phyloP scores from a whole-genome alignment of 73 alveolate species.

The Tetrahymena borealis region DNA sequence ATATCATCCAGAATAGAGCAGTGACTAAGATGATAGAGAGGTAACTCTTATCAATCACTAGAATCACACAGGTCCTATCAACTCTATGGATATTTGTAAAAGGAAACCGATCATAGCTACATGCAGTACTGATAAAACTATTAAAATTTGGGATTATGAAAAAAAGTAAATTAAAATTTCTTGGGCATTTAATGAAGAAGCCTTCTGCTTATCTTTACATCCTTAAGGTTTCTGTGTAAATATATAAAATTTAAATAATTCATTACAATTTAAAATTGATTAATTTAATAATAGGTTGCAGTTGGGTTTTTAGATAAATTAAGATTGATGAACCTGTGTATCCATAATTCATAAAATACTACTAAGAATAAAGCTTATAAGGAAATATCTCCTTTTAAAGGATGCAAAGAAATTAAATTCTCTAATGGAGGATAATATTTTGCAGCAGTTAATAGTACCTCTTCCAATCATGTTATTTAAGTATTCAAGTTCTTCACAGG shows the following conservation, averaged over 20 bases:
- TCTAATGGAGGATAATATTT: slow-evolving; percentile 95
- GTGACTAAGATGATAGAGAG: not conserved
- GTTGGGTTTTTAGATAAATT: slow-evolving; percentile 95
- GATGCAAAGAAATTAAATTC: slow-evolving; percentile 80
- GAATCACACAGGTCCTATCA: not conserved
- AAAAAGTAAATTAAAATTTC: not conserved
- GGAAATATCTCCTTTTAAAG: slow-evolving; percentile 85
- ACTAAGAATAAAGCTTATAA: slow-evolving; percentile 68
- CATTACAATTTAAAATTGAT: not conserved
- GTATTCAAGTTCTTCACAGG: slow-evolving; percentile 74
- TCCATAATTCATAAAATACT: slow-evolving; percentile 41
- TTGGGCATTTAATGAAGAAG: not conserved
- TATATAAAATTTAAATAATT: not conserved
- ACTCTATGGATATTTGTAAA: not conserved
- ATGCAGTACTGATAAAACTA: slow-evolving; percentile 83
- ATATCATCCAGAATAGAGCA: not conserved
- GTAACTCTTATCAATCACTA: not conserved
- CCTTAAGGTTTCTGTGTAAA: slow-evolving; percentile 14
- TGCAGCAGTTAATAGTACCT: slow-evolving; percentile 82
- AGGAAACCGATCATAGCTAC: slow-evolving; percentile 63
- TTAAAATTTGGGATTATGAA: slow-evolving; percentile 77
- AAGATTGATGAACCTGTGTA: slow-evolving; percentile 91
- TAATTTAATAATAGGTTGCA: slow-evolving; percentile 21
- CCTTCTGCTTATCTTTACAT: not conserved
- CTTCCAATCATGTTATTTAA: slow-evolving; percentile 59